phyloP scores from a whole-genome alignment of 257 asterid species.

The Jacaranda mimosifolia region DNA sequence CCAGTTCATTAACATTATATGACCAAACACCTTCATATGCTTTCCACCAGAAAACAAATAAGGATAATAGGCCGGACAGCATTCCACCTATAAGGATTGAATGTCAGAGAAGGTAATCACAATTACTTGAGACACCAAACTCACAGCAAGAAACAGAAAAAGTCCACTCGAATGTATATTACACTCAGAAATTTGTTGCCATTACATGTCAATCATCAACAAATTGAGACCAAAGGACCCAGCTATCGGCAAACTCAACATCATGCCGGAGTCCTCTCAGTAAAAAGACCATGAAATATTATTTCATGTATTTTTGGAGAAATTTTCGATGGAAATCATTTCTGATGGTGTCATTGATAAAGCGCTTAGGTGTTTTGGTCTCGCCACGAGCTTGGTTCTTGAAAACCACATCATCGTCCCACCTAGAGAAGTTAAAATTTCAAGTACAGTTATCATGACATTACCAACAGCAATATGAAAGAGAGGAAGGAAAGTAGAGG shows the following conservation, averaged over 20 bases:
- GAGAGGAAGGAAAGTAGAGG: too few species aligned
- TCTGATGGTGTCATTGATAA: constrained; percentile 93
- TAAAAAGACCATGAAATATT: neutral
- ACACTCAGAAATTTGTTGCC: constrained; percentile 18
- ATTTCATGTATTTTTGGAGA: constrained; percentile 83
- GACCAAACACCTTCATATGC: too few species aligned
- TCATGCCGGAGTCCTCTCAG: neutral
- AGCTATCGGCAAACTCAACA: constrained; percentile 1
- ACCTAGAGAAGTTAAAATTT: constrained; percentile 50
- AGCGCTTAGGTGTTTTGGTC: constrained; percentile 72
- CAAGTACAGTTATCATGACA: neutral
- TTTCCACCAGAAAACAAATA: too few species aligned
- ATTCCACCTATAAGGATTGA: too few species aligned
- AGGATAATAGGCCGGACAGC: too few species aligned
- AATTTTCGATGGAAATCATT: constrained; percentile 84
- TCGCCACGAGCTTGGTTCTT: constrained; percentile 98
- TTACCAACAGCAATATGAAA: neutral
- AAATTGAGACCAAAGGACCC: constrained; percentile 19
- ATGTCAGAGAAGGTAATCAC: too few species aligned
- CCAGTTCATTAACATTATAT: too few species aligned
- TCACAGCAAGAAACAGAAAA: too few species aligned
- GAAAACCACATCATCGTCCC: constrained; percentile 99
- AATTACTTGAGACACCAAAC: too few species aligned
- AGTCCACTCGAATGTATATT: neutral
- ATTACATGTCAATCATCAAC: constrained; percentile 1